Evolutionary conservation across 2,329 filamentous ascomycete species (phyloP).

Genomic region (Apiospora saccharicola): DNA sequence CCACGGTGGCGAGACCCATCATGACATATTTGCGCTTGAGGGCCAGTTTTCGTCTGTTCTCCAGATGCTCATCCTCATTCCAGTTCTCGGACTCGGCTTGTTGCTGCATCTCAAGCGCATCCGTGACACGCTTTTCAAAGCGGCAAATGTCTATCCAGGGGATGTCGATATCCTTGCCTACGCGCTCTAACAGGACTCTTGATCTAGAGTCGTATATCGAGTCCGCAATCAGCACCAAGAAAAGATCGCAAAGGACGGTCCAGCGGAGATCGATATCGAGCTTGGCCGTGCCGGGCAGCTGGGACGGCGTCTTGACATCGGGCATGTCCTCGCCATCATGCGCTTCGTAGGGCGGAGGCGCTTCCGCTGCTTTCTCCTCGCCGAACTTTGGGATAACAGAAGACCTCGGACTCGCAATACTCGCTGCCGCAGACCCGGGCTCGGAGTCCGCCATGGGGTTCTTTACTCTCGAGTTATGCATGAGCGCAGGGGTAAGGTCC

Average conservation of each 20-base stretch:
- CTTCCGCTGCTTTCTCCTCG: constrained; percentile 57
- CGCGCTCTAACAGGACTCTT: constrained; percentile 80
- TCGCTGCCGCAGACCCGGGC: constrained; percentile 34
- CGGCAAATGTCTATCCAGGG: constrained; percentile 92
- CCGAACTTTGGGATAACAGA: constrained; percentile 38
- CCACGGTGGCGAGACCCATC: constrained; percentile 96
- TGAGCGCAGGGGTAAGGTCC: constrained; percentile 85
- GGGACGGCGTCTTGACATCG: constrained; percentile 81
- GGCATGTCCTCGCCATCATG: constrained; percentile 75
- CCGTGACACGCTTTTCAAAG: constrained; percentile 96
- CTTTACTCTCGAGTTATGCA: constrained; percentile 90
- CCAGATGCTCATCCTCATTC: constrained; percentile 96
- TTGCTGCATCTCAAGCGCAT: constrained; percentile 97
- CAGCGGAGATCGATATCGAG: constrained; percentile 96
- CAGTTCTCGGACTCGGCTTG: constrained; percentile 93
- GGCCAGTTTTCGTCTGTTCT: constrained; percentile 80
- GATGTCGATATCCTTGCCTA: constrained; percentile 81
- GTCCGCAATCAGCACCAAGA: constrained; percentile 95
- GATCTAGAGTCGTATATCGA: constrained; percentile 92
- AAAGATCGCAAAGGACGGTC: constrained; percentile 96
- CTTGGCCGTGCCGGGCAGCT: constrained; percentile 80
- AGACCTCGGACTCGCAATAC: constrained; percentile 38
- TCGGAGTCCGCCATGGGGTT: constrained; percentile 77
- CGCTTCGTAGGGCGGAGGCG: constrained; percentile 67
- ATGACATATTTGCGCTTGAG: constrained; percentile 87